Base-by-base conservation (phyloP, 495 filamentous ascomycete genomes). In the Cladorrhinum samala region DNA sequence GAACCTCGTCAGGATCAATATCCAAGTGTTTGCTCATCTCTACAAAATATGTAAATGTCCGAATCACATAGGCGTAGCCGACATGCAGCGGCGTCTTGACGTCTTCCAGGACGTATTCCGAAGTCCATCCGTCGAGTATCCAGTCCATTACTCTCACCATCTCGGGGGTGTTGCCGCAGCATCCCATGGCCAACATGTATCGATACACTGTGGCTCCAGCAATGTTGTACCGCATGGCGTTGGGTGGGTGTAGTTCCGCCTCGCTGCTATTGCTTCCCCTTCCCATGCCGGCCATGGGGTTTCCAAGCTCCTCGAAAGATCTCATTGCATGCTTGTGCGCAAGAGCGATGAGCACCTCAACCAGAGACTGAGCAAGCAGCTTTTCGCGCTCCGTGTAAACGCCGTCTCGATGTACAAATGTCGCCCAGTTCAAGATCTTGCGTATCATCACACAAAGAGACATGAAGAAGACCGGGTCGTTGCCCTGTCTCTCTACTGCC, bases 131-230 rank as follows among this genome's bases (percentile, higher is more conserved):
- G 41, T 68, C 63, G 2, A 74, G 24, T 40, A 74, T 62, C 73
- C 73, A 76, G 37, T 64, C 49, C 47, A 73, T 52, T 5, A 73
- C 46, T 6, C 57, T 54, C 20, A 67, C 61, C 71, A 75, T 73
- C 25, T 56, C 63, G 1, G 43, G 13, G 8, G 36, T 37, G 33
- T 74, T 67, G 20, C 64, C 68, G 20, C 71, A 60, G 23, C 59
- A 64, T 1, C 56, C 70, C 19, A 76, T 54, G 16, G 67, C 61
- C 25, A 60, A 50, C 67, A 76, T 74, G 46, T 73, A 76, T 9
- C 54, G 40, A 38, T 63, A 62, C 2, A 74, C 13, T 20, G 69
- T 62, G 6, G 46, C 50, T n/a, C 65, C 60, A 2, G 56, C 48
- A 21, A 74, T 50, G 14, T 57, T 48, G 38, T 65, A 60, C 17